Conservation (phyloP, 2,329 filamentous ascomycete genomes). For the Fusarium sterilihyphosum region DNA sequence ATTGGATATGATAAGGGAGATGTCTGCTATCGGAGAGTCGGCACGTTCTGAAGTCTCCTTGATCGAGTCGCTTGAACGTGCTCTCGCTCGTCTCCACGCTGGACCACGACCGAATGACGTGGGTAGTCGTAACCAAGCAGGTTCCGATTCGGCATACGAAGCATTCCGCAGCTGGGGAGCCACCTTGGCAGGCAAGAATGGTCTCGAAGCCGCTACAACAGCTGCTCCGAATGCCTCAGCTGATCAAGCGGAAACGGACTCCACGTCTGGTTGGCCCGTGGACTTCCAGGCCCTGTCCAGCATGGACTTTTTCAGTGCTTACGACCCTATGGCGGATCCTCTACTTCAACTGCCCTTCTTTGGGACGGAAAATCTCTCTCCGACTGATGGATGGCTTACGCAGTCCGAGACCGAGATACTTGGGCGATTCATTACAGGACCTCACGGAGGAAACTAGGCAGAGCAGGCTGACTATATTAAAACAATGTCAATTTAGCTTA, state of each 20-base stretch:
- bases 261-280: not conserved
- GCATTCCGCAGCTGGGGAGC: conserved; percentile 2
- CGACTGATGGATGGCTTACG: not conserved
- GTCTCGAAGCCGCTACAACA: not conserved
- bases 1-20: not conserved
- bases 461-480: no score
- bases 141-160: not conserved
- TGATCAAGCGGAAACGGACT: not conserved
- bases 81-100: not conserved
- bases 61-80: conserved; percentile 6
- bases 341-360: not conserved
- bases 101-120: not conserved
- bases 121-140: not conserved
- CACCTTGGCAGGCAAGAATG: not conserved
- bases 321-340: not conserved
- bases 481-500: not conserved
- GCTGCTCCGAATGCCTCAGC: not conserved
- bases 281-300: not conserved
- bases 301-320: conserved; percentile 7
- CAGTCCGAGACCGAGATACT: not conserved
- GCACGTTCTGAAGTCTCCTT: not conserved
- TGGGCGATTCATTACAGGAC: not conserved
- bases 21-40: not conserved
- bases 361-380: not conserved
- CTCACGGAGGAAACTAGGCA: not conserved